Percentiles rank a stretch among this genome's conserved stretches.
Conservation (phyloP, 2,329 filamentous ascomycete genomes). For the Colletotrichum cuscutae region DNA sequence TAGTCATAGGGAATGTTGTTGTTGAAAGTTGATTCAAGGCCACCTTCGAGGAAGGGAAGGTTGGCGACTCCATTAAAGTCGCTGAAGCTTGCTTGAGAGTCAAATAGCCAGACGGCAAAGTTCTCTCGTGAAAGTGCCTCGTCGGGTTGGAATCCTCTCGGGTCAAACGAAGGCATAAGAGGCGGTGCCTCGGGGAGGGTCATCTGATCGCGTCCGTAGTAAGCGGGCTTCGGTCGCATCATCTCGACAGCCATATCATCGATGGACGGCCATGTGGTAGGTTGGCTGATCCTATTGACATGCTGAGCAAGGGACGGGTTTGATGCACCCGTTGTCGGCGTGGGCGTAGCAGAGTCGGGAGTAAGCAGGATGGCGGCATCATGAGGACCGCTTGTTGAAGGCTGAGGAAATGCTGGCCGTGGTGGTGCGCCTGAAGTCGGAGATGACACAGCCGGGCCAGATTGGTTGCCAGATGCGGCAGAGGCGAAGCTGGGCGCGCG, state of each 20-base stretch:
- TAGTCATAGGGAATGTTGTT: conserved; percentile 63
- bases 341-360: conserved; percentile 49
- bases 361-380: conserved; percentile 58
- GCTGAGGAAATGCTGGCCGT: conserved; percentile 34
- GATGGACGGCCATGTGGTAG: conserved; percentile 47
- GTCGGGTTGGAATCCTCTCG: conserved; percentile 47
- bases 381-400: conserved; percentile 50
- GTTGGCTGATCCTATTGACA: conserved; percentile 37
- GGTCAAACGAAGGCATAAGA: conserved; percentile 45
- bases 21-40: conserved; percentile 62
- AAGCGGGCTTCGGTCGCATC: conserved; percentile 50
- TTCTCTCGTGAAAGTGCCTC: conserved; percentile 52
- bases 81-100: conserved; percentile 52
- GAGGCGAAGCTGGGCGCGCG: conserved; percentile 59
- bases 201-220: conserved; percentile 46
- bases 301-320: conserved; percentile 25
- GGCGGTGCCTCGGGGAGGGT: conserved; percentile 45
- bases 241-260: conserved; percentile 47
- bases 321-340: conserved; percentile 38
- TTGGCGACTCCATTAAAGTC: conserved; percentile 54
- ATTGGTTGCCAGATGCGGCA: conserved; percentile 33
- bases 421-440: conserved; percentile 37
- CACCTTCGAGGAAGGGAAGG: conserved; percentile 59
- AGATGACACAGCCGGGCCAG: conserved; percentile 19
- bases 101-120: conserved; percentile 64